Base-by-base conservation (phyloP, 192 early-diverging fungal genomes). In the Coemansia sp. region DNA sequence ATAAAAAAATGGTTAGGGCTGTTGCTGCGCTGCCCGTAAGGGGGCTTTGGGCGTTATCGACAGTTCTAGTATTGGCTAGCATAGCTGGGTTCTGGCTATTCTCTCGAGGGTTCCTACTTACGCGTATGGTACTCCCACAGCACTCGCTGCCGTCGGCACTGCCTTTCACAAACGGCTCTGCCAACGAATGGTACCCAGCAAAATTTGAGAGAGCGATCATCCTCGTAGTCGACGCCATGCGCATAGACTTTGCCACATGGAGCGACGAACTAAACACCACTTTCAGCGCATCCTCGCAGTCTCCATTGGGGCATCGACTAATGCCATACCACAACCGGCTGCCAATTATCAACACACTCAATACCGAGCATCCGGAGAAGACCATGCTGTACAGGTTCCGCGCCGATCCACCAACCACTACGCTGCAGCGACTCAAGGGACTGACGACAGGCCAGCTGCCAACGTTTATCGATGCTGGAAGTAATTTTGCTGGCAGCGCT, bases 341-440 rank as follows among this genome's bases (percentile, higher is more conserved):
- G 24, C 80, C 80, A 10, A 66, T 87, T 0, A 74, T 93, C 40
- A 73, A 87, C 38, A 36, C 75, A 24, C 78, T 93, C 6, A 73
- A 85, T 18, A 51, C 63, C 12, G 65, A 72, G 12, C 69, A 84
- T 11, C 91, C 91, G 0, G 80, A 85, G 38, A 80, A 89, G 49
- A 75, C 90, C 5, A 76, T 91, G 33, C 75, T 93, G 9, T 93
- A 86, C 70, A 86, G 90, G 61, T 93, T 90, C 75, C 80, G 88
- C 1, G 92, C 93, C 75, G 93, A 81, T 70, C 91, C 93, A 16
- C 92, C 93, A 20, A 95, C 92, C 0, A 92, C 92, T 0, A 95
- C 92, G 2, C 85, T 95, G 63, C 93, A 93, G 69, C 83, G 93
- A 18, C 89, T 95, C 12, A 95, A 95, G 73, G 93, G 89, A 0